Evolutionary conservation across 2,329 filamentous ascomycete species (phyloP).

Genomic region (Sporothrix schenckii): DNA sequence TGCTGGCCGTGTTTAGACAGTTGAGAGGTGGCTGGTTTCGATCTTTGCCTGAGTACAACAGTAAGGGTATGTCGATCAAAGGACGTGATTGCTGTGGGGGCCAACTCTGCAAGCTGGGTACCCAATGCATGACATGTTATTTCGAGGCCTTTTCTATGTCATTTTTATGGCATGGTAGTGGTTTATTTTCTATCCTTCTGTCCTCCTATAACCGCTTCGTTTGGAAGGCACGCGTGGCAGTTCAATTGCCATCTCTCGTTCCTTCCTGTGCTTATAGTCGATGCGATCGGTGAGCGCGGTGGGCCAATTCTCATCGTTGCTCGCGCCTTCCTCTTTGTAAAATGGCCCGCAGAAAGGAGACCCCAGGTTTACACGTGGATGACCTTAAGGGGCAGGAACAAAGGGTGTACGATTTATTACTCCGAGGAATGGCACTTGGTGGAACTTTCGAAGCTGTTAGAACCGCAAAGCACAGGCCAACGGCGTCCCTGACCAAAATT

Average conservation of each 20-base stretch:
- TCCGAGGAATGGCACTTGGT: slow-evolving; percentile 24
- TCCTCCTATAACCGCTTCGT: neutral
- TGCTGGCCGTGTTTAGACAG: neutral
- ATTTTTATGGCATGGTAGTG: neutral
- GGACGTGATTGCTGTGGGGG: neutral
- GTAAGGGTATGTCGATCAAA: slow-evolving; percentile 19
- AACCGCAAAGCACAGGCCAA: slow-evolving; percentile 20
- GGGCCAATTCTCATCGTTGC: neutral
- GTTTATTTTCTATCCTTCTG: neutral
- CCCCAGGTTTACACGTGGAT: slow-evolving; percentile 14
- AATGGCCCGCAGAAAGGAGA: neutral
- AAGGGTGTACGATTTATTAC: too few relatives aligned
- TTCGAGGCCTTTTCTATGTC: neutral
- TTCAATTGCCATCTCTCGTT: neutral
- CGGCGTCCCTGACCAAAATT: slow-evolving; percentile 20
- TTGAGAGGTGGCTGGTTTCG: slow-evolving; percentile 22
- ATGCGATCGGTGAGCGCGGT: neutral
- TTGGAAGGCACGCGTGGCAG: neutral
- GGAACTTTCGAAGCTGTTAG: slow-evolving; percentile 38
- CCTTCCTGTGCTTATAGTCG: neutral
- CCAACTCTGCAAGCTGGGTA: neutral
- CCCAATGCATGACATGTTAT: neutral
- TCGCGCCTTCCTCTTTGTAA: slow-evolving; percentile 12
- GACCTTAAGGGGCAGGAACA: slow-evolving; percentile 7
- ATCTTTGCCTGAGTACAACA: slow-evolving; percentile 26